These are phyloP conservation scores for Phytopythium helicoides DNA, from an alignment of 352 stramenopile species.

Conservation along the genomic window DNA sequence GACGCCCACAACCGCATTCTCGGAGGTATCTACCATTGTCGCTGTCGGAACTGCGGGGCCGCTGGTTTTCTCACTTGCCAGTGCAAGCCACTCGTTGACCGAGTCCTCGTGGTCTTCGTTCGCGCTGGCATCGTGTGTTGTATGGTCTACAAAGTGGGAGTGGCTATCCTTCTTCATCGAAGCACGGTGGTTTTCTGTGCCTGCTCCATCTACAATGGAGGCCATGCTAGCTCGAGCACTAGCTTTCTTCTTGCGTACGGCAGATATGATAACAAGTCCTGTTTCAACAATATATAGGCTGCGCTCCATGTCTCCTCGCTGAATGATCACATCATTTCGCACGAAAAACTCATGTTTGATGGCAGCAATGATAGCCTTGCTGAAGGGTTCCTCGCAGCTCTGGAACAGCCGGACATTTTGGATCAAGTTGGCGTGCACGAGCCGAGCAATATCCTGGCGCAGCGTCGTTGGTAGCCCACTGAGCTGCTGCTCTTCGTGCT, in stretches of 20 bases:
- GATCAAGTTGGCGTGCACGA: conserved; percentile 61
- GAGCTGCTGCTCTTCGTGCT: conserved; percentile 54
- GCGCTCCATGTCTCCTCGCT: conserved; percentile 49
- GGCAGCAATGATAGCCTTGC: conserved; percentile 49
- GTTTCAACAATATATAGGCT: conserved; percentile 73
- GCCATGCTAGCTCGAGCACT: background rate
- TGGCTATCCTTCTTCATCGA: too few species aligned
- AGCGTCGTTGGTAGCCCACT: conserved; percentile 45
- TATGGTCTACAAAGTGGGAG: conserved; percentile 3
- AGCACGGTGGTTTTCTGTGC: conserved; percentile 6
- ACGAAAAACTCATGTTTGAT: conserved; percentile 78
- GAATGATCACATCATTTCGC: conserved; percentile 73
- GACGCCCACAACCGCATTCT: conserved; percentile 17
- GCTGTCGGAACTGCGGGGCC: too few species aligned
- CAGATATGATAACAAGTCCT: conserved; percentile 61
- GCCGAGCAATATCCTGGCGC: conserved; percentile 56
- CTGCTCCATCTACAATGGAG: background rate
- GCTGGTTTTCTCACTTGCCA: conserved; percentile 1
- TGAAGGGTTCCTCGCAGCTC: conserved; percentile 55
- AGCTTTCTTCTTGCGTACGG: conserved; percentile 22
- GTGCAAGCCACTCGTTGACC: conserved; percentile 31
- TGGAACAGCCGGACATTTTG: conserved; percentile 60
- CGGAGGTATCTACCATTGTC: background rate
- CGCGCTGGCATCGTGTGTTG: background rate
- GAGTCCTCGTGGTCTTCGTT: conserved; percentile 15